Evolutionary conservation across 108 stramenopile genomes (phyloP).

Genomic region (Cylindrotheca closterium): DNA sequence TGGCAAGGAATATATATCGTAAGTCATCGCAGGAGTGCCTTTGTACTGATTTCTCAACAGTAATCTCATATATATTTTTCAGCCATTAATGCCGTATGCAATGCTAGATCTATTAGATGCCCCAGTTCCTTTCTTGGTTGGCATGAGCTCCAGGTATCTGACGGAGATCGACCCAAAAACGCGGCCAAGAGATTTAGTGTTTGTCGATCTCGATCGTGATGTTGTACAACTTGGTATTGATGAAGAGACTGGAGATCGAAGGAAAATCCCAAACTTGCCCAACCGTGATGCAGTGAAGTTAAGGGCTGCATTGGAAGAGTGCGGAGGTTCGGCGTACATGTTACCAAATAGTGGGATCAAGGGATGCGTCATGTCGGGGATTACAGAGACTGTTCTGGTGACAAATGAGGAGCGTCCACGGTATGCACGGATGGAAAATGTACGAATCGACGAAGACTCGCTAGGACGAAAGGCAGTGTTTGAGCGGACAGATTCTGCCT

Average conservation of each 20-base stretch:
- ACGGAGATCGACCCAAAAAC: constrained; percentile 18
- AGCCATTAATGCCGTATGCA: constrained; percentile 73
- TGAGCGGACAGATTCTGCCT: constrained; percentile 17
- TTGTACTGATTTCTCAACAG: background rate
- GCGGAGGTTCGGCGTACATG: constrained; percentile 48
- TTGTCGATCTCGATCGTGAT: constrained; percentile 83
- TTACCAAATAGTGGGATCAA: constrained; percentile 35
- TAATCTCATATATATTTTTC: background rate
- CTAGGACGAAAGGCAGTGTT: constrained; percentile 17
- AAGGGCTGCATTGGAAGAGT: constrained; percentile 46
- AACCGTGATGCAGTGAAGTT: constrained; percentile 66
- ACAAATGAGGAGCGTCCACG: constrained; percentile 31
- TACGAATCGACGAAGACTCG: constrained; percentile 8
- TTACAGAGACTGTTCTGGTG: constrained; percentile 18
- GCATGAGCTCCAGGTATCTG: constrained; percentile 66
- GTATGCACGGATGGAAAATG: constrained; percentile 44
- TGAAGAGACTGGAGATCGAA: constrained; percentile 32
- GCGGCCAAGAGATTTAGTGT: constrained; percentile 64
- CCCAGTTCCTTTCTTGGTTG: constrained; percentile 88
- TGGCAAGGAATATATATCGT: constrained; percentile 76
- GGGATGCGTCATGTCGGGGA: constrained; percentile 46
- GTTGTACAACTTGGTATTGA: constrained; percentile 66
- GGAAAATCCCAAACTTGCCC: constrained; percentile 55
- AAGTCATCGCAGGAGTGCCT: background rate
- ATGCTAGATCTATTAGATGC: constrained; percentile 87